Percentiles rank a stretch among this genome's conserved stretches.
Conservation (phyloP, 331 rosid genomes). For the Acacia pycnantha region DNA sequence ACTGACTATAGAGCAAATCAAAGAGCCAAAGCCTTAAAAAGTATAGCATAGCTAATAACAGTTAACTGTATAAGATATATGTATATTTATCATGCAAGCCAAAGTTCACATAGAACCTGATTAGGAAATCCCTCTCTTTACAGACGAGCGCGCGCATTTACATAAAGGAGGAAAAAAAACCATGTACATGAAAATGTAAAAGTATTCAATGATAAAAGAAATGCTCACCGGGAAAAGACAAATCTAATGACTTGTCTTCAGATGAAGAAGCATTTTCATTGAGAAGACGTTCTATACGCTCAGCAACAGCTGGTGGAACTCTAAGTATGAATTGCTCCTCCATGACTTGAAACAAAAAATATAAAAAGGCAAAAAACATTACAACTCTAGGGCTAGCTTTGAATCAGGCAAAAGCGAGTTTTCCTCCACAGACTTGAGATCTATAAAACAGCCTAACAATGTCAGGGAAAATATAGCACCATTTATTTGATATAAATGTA, state of each 20-base stretch:
- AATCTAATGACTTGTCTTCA: conserved; percentile 60
- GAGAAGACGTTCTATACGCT: conserved; percentile 56
- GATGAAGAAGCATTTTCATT: conserved; percentile 49
- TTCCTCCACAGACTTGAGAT: not conserved
- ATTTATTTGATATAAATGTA: not conserved
- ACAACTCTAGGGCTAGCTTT: not conserved
- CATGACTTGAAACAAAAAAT: conserved; percentile 33
- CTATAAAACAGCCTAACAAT: not conserved
- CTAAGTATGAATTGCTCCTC: conserved; percentile 69
- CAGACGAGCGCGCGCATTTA: too few relatives aligned
- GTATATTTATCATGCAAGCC: not conserved
- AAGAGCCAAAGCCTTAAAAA: not conserved
- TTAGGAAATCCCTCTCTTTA: not conserved
- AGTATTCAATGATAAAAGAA: not conserved
- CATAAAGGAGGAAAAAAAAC: not conserved
- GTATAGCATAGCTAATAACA: not conserved
- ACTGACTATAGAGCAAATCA: not conserved
- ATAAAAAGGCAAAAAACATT: not conserved
- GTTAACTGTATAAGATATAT: not conserved
- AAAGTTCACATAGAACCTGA: not conserved
- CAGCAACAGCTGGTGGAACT: conserved; percentile 70
- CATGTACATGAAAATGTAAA: not conserved
- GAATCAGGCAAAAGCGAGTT: not conserved
- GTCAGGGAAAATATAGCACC: not conserved
- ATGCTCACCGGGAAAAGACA: conserved; percentile 53